Base-by-base conservation (phyloP, 805 yeast genomes). In the Candida montana region DNA sequence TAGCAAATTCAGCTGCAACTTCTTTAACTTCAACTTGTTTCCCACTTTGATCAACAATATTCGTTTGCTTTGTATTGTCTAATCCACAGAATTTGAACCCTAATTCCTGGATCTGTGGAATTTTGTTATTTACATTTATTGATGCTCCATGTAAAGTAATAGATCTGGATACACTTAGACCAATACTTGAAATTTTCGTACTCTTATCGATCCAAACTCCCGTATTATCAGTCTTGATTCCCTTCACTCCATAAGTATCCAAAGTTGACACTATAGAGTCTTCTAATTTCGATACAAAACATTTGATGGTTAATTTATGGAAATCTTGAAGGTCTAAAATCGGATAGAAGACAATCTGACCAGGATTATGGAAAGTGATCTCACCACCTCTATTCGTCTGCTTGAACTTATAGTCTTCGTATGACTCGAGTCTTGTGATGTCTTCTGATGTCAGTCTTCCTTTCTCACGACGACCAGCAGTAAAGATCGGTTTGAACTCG, bases 341-440 rank as follows among this genome's bases (percentile, higher is more conserved):
- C 10, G 93, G 81, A 56, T 91, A 93, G 5, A 87, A 78, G 2
- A 90, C 96, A 30, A 88, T 58, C 62, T 93, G 99, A 0, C 99
- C 99, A 1, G 93, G 84, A 0, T 98, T 98, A 64, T 93, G 99
- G 69, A 86, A 93, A 0, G 99, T 93, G 1, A 93, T 78, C 58
- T 93, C 95, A 0, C 99, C 99, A 13, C 99, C 99, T 47, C 99
- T 69, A 40, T 79, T 79, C 0, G 93, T 75, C 53, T 86, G 91
- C n/a, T 81, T 73, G 55, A 78, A 85, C 24, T 71, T 70, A 13
- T 89, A 82, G n/a, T 72, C 72, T 31, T 67, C n/a, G 10, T 33
- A 31, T 44, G 23, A 36, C 54, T 50, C 57, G 65, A 28, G 47
- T 48, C 37, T 46, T 30, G 31, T 59, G 54, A 52, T 50, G 27